A percentile compares a stretch with the other conserved stretches of the same genome.
These are phyloP conservation scores for Ustilago hordei DNA, from an alignment of 1,284 basidiomycete genomes.

Conservation along the genomic window DNA sequence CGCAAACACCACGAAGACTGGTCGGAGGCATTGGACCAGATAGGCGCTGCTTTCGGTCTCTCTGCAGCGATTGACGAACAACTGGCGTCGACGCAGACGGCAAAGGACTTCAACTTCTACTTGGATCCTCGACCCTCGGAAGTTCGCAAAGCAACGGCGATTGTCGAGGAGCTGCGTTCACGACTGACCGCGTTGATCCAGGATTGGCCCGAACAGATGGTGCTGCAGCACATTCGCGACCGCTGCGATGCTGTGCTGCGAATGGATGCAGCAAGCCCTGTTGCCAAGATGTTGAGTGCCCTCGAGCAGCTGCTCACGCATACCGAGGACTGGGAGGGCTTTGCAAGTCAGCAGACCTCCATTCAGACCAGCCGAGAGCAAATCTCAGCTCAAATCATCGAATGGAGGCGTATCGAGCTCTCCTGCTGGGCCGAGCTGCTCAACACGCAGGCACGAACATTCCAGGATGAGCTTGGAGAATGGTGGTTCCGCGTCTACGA, in stretches of 20 bases:
- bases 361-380: constrained; percentile 78
- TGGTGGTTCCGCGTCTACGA: constrained; percentile 97
- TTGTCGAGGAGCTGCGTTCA: constrained; percentile 51
- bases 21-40: constrained; percentile 49
- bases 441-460: constrained; percentile 70
- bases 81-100: constrained; percentile 19
- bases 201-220: constrained; percentile 98
- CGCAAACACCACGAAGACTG: constrained; percentile 39
- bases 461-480: constrained; percentile 74
- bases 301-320: constrained; percentile 88
- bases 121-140: constrained; percentile 55
- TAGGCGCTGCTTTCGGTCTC: constrained; percentile 58
- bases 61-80: constrained; percentile 36
- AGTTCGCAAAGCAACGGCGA: constrained; percentile 45
- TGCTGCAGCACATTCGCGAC: constrained; percentile 83
- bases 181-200: constrained; percentile 73
- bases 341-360: constrained; percentile 86
- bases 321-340: constrained; percentile 96
- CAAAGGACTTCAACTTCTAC: constrained; percentile 63
- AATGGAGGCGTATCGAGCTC: constrained; percentile 91
- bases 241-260: constrained; percentile 80
- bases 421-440: constrained; percentile 87
- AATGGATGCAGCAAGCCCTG: constrained; percentile 78
- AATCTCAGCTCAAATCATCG: constrained; percentile 82
- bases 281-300: constrained; percentile 85